Conservation (phyloP, 805 yeast genomes). For the Candida pini region DNA sequence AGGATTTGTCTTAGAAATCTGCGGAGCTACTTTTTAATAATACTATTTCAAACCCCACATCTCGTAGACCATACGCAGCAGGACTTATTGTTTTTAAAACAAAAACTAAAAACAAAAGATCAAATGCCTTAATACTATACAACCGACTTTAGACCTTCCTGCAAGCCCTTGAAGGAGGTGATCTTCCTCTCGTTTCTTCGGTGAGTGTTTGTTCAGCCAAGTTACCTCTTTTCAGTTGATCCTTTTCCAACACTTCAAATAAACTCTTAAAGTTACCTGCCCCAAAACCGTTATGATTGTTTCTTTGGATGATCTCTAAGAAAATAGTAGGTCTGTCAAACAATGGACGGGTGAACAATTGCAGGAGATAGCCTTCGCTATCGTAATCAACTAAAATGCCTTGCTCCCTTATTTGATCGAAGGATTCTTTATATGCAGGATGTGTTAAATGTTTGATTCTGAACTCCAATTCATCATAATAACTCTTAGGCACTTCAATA, state of each 20-base stretch:
- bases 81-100: too few species aligned
- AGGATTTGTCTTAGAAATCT: too few species aligned
- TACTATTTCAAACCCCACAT: too few species aligned
- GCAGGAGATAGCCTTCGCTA: slow-evolving; percentile 69
- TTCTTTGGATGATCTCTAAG: slow-evolving; percentile 74
- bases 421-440: slow-evolving; percentile 43
- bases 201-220: slow-evolving; percentile 24
- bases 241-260: slow-evolving; percentile 75
- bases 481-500: slow-evolving; percentile 50
- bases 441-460: slow-evolving; percentile 37
- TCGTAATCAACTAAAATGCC: slow-evolving; percentile 75
- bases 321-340: slow-evolving; percentile 78
- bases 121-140: too few species aligned
- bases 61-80: not conserved
- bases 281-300: slow-evolving; percentile 80
- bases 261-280: slow-evolving; percentile 83
- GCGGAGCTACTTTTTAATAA: too few species aligned
- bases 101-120: not conserved
- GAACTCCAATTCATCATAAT: slow-evolving; percentile 47
- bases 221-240: slow-evolving; percentile 69
- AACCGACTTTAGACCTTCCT: too few species aligned
- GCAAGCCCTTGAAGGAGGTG: too few species aligned
- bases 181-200: slow-evolving; percentile 7
- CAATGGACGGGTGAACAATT: slow-evolving; percentile 72
- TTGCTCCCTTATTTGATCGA: slow-evolving; percentile 42